phyloP scores from a whole-genome alignment of 352 stramenopile species.

The Globisporangium uncinulatum region DNA sequence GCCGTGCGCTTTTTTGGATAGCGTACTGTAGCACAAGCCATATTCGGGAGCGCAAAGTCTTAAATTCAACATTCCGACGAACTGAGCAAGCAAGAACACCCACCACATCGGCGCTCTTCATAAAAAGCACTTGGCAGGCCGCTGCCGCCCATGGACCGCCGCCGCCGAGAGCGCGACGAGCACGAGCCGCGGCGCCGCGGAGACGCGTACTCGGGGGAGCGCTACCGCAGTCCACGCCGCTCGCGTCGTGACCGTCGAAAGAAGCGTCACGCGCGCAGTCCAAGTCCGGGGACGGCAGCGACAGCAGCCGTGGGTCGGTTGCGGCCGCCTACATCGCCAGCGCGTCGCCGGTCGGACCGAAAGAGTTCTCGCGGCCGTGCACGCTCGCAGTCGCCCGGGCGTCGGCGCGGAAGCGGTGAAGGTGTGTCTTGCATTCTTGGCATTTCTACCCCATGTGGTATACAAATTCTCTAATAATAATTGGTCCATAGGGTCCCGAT shows the following conservation, averaged over 20 bases:
- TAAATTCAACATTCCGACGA: background rate
- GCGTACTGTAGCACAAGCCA: no score
- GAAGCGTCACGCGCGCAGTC: conserved; percentile 23
- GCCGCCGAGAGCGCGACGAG: conserved; percentile 11
- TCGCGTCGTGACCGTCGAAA: conserved; percentile 11
- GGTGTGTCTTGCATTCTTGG: background rate
- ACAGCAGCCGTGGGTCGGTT: background rate
- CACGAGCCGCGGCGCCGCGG: conserved; percentile 10
- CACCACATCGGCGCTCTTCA: background rate
- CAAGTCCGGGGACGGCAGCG: conserved; percentile 15
- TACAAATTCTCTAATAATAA: background rate
- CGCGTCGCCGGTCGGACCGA: conserved; percentile 10
- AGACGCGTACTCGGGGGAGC: conserved; percentile 1
- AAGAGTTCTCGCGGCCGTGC: conserved; percentile 1
- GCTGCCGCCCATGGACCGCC: conserved; percentile 6
- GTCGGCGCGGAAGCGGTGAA: conserved; percentile 6
- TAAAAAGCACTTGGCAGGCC: background rate
- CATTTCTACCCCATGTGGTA: background rate
- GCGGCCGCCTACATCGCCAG: conserved; percentile 4
- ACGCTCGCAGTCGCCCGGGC: conserved; percentile 9
- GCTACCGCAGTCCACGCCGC: conserved; percentile 15
- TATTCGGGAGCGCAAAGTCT: no score
- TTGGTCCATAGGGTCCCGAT: conserved; percentile 9
- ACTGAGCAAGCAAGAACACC: background rate
- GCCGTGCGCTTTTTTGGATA: no score